Percentiles rank a stretch among this genome's conserved stretches.
These are phyloP conservation scores for Trichoderma citrinoviride DNA, from an alignment of 2,329 filamentous ascomycete species.

Conservation along the genomic window DNA sequence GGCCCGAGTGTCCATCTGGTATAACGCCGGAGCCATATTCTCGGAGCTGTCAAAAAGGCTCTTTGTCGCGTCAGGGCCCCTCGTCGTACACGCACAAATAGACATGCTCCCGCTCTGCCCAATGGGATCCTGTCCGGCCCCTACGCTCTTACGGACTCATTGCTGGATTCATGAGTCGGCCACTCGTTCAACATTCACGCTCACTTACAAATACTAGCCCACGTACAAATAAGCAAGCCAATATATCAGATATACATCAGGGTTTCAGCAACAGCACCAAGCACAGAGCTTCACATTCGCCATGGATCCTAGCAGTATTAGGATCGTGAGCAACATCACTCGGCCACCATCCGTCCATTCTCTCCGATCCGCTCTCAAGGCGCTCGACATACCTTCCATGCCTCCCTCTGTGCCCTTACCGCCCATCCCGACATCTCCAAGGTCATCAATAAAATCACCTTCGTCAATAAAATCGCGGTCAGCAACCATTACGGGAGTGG, in stretches of 20 bases:
- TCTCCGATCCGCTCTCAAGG: slow-evolving; percentile 6
- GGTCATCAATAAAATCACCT: slow-evolving; percentile 9
- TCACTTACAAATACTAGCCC: not conserved
- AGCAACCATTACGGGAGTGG: not conserved
- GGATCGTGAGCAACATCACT: not conserved
- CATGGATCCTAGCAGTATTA: slow-evolving; percentile 19
- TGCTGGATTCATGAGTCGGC: slow-evolving; percentile 14
- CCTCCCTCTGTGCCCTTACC: slow-evolving; percentile 19
- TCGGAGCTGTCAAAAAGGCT: slow-evolving; percentile 13
- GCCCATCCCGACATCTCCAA: slow-evolving; percentile 11
- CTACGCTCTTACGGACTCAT: not conserved
- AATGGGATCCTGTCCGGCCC: not conserved
- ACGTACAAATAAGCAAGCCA: not conserved
- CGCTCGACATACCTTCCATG: slow-evolving; percentile 14
- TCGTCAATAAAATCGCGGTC: slow-evolving; percentile 11
- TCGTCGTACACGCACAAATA: slow-evolving; percentile 2
- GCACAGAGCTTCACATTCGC: not conserved
- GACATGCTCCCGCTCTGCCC: slow-evolving; percentile 8
- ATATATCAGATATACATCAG: not conserved
- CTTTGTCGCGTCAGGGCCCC: not conserved
- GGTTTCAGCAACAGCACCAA: not conserved
- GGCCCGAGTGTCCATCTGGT: not conserved
- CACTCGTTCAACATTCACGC: slow-evolving; percentile 3
- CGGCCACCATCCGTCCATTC: slow-evolving; percentile 21
- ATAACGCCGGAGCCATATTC: slow-evolving; percentile 12